These are phyloP conservation scores for Cyclospora cayetanensis DNA, from an alignment of 169 alveolate species.

Conservation along the genomic window DNA sequence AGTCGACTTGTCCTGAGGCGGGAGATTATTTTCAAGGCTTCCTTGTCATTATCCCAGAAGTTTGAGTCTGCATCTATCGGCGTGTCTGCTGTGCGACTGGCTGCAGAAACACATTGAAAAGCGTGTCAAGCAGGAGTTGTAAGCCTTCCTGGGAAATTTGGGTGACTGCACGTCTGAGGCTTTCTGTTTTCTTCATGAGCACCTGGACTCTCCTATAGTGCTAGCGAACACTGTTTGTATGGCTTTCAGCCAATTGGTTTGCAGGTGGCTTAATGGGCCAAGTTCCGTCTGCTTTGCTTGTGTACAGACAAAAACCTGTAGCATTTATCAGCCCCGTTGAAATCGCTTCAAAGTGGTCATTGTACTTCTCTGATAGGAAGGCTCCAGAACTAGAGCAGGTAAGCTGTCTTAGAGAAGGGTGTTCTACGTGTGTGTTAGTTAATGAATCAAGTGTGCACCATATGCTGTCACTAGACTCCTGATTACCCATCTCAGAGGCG, in stretches of 20 bases:
- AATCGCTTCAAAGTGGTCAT: neutral
- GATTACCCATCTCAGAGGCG: neutral
- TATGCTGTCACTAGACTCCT: neutral
- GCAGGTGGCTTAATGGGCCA: neutral
- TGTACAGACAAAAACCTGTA: neutral
- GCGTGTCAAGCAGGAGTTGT: neutral
- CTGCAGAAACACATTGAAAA: neutral
- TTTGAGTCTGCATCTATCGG: neutral
- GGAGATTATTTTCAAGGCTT: neutral
- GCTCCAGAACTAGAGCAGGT: neutral
- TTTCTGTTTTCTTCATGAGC: neutral
- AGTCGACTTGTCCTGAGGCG: neutral
- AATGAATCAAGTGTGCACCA: neutral
- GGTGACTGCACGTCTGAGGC: too few relatives aligned
- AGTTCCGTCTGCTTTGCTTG: neutral
- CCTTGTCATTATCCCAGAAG: neutral
- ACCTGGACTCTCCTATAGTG: neutral
- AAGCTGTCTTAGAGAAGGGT: neutral
- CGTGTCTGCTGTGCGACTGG: neutral
- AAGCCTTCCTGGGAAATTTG: too few relatives aligned
- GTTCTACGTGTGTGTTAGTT: neutral
- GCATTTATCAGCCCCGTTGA: slow-evolving; percentile 12
- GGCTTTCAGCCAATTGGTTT: neutral
- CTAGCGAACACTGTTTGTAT: neutral
- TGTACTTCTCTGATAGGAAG: neutral